Evolutionary conservation across 345 rosid genomes (phyloP).

Genomic region (Euclidium syriacum): DNA sequence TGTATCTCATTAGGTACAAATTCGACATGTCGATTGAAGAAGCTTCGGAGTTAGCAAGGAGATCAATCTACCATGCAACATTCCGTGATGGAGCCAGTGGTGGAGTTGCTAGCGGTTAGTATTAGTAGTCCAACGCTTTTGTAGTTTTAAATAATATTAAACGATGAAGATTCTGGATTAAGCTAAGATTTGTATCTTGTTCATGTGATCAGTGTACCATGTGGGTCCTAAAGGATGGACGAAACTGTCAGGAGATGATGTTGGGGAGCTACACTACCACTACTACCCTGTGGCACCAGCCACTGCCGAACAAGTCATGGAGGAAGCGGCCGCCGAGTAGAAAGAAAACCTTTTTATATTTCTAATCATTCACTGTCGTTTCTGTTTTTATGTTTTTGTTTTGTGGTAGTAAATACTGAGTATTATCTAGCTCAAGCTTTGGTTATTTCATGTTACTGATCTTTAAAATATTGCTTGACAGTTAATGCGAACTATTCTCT

Average conservation of each 20-base stretch:
- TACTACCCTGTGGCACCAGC: conserved; percentile 66
- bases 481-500: background rate
- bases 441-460: background rate
- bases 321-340: conserved; percentile 41
- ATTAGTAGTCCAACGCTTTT: background rate
- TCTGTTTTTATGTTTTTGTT: background rate
- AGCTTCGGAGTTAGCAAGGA: conserved; percentile 92
- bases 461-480: background rate
- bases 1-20: conserved; percentile 53
- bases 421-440: conserved; percentile 15
- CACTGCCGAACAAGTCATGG: conserved; percentile 86
- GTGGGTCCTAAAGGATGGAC: conserved; percentile 97
- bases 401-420: conserved; percentile 15
- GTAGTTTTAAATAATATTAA: background rate
- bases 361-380: background rate
- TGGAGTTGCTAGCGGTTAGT: conserved; percentile 95
- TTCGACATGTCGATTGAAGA: conserved; percentile 84
- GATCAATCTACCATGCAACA: conserved; percentile 97
- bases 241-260: conserved; percentile 95
- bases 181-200: conserved; percentile 1
- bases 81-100: conserved; percentile 99
- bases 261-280: conserved; percentile 84
- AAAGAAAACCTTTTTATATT: background rate
- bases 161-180: background rate
- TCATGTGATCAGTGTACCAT: conserved; percentile 62